Conservation (phyloP, 2,329 filamentous ascomycete species). For the Atkinsonella texensis region DNA sequence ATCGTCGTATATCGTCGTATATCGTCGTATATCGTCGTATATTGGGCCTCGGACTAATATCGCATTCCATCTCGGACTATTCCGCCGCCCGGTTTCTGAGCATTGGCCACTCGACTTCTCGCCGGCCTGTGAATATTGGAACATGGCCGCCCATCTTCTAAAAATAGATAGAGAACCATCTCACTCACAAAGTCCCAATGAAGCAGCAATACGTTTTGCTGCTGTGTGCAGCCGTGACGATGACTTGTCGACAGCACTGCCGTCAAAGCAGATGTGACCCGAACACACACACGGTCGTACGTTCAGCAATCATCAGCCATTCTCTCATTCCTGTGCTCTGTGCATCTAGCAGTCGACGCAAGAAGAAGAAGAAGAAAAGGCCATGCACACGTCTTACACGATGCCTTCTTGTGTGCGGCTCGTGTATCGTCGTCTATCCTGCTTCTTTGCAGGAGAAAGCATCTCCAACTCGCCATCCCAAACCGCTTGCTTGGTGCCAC, state of each 20-base stretch:
- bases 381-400: not conserved
- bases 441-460: not conserved
- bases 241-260: not conserved
- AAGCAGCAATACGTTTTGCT: not conserved
- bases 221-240: not conserved
- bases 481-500: too few relatives aligned
- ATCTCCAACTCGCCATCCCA: not conserved
- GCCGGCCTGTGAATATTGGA: not conserved
- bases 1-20: too few relatives aligned
- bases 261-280: not conserved
- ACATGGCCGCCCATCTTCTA: too few relatives aligned
- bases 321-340: not conserved
- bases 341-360: not conserved
- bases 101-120: not conserved
- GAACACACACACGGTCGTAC: not conserved
- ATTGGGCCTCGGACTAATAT: too few relatives aligned
- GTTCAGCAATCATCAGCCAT: not conserved
- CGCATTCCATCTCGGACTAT: too few relatives aligned
- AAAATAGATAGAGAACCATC: too few relatives aligned
- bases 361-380: not conserved
- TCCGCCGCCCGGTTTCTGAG: not conserved
- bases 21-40: too few relatives aligned
- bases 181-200: too few relatives aligned
- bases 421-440: not conserved
- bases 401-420: not conserved